Percentiles rank a stretch among this genome's conserved stretches.
phyloP scores from a whole-genome alignment of 1,284 basidiomycete species.

The Ustilago tritici region DNA sequence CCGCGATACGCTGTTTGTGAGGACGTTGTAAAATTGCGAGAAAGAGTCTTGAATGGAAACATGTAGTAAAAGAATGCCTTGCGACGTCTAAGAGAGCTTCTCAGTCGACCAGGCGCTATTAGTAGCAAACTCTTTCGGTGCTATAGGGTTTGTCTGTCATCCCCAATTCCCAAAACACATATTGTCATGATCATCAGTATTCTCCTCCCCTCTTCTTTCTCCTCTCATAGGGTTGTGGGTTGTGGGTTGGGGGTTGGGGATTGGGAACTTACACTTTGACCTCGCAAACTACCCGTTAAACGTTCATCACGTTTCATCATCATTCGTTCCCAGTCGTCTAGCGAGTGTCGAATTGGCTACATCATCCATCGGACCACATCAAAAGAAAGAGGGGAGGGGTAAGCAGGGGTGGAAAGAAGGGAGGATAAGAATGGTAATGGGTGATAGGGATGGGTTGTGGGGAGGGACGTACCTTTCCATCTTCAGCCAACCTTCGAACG shows the following conservation, averaged over 20 bases:
- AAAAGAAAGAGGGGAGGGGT: not conserved
- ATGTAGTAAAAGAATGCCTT: not conserved
- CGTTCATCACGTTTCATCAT: conserved; percentile 69
- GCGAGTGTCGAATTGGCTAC: conserved; percentile 64
- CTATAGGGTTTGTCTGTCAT: conserved; percentile 57
- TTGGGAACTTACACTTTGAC: conserved; percentile 64
- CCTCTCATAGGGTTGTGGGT: not conserved
- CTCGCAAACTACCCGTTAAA: conserved; percentile 65
- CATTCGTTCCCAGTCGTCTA: conserved; percentile 69
- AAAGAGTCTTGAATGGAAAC: not conserved
- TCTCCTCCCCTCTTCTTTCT: not conserved
- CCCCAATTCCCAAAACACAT: too few relatives aligned
- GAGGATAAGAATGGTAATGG: too few relatives aligned
- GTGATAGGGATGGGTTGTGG: not conserved
- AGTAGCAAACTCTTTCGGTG: conserved; percentile 66
- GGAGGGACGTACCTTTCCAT: conserved; percentile 64
- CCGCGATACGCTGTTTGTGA: not conserved
- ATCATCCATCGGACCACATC: not conserved
- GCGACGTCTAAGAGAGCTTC: conserved; percentile 27
- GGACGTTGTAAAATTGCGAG: not conserved
- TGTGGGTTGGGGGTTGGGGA: not conserved
- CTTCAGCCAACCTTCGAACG: conserved; percentile 63
- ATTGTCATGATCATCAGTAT: not conserved
- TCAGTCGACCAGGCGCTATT: conserved; percentile 67
- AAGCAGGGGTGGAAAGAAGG: not conserved